phyloP scores from a whole-genome alignment of 768 basidiomycete genomes.

The Hypsizygus marmoreus region DNA sequence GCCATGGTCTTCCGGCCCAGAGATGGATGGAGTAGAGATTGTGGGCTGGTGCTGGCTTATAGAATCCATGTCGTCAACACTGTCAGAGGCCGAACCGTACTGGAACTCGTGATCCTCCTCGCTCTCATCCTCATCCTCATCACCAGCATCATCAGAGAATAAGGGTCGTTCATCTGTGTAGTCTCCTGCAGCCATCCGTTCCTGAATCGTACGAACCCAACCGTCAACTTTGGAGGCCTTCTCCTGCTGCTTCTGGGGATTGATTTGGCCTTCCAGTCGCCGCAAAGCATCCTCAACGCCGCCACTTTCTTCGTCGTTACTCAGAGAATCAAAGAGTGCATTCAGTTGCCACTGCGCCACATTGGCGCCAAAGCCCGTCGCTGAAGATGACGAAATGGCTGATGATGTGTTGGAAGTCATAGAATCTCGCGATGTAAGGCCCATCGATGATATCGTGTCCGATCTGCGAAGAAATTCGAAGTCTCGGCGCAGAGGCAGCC shows the following conservation, averaged over 20 bases:
- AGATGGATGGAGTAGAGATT: conserved; percentile 8
- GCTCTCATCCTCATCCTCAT: conserved; percentile 23
- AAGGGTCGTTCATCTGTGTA: conserved; percentile 64
- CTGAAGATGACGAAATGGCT: conserved; percentile 41
- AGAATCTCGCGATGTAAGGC: conserved; percentile 64
- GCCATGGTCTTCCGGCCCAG: conserved; percentile 5
- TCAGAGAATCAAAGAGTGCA: conserved; percentile 72
- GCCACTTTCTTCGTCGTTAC: conserved; percentile 73
- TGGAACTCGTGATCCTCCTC: conserved; percentile 12
- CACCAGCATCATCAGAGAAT: conserved; percentile 49
- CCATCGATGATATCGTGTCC: conserved; percentile 79
- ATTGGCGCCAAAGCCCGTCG: conserved; percentile 41
- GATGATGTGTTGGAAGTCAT: conserved; percentile 50
- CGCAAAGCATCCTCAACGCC: conserved; percentile 83
- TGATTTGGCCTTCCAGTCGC: conserved; percentile 85
- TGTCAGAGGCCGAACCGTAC: conserved; percentile 3
- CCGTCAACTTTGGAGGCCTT: conserved; percentile 78
- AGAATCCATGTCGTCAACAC: conserved; percentile 10
- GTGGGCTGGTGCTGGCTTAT: conserved; percentile 3
- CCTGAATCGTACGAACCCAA: conserved; percentile 75
- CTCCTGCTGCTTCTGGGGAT: conserved; percentile 66
- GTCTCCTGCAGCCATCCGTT: conserved; percentile 64
- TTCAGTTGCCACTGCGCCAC: conserved; percentile 87
- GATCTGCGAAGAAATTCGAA: conserved; percentile 81
- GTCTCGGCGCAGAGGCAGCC: conserved; percentile 73